These are phyloP conservation scores for Geosmithia flava DNA, from an alignment of 2,329 filamentous ascomycete genomes.

Conservation along the genomic window DNA sequence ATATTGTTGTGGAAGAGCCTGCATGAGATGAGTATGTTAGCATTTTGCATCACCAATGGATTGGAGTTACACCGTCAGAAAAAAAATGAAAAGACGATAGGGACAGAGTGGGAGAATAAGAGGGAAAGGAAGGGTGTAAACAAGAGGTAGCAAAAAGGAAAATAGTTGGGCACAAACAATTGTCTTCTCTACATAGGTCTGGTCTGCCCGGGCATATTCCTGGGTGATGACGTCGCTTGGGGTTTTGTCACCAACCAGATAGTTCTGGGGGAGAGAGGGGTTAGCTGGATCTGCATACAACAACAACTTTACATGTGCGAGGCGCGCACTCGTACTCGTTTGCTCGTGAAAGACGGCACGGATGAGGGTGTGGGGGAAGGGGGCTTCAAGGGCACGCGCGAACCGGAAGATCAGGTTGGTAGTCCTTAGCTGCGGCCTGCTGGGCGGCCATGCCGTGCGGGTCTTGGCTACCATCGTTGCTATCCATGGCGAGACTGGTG, in stretches of 20 bases:
- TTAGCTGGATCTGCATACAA: background rate
- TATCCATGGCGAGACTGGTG: slow-evolving; percentile 16
- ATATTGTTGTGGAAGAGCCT: slow-evolving; percentile 75
- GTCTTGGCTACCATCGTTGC: slow-evolving; percentile 7
- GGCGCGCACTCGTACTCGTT: no score
- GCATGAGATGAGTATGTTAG: slow-evolving; percentile 2
- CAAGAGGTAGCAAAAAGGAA: background rate
- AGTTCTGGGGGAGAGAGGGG: background rate
- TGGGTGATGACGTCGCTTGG: slow-evolving; percentile 66
- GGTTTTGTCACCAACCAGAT: slow-evolving; percentile 61
- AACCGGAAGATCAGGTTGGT: slow-evolving; percentile 45
- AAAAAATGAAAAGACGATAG: background rate
- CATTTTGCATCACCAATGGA: background rate
- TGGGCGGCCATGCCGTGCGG: slow-evolving; percentile 40
- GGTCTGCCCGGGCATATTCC: slow-evolving; percentile 83
- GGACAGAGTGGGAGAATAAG: no score
- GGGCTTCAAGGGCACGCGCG: slow-evolving; percentile 8
- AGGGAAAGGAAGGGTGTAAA: background rate
- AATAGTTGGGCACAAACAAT: slow-evolving; percentile 42
- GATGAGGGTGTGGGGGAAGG: background rate
- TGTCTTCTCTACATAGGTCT: slow-evolving; percentile 76
- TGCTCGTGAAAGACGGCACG: no score
- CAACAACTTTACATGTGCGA: background rate
- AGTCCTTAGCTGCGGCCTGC: slow-evolving; percentile 47
- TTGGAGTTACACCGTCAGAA: background rate